phyloP scores from a whole-genome alignment of 1,284 basidiomycete species.

The Pseudozyma tsukubaensis region DNA sequence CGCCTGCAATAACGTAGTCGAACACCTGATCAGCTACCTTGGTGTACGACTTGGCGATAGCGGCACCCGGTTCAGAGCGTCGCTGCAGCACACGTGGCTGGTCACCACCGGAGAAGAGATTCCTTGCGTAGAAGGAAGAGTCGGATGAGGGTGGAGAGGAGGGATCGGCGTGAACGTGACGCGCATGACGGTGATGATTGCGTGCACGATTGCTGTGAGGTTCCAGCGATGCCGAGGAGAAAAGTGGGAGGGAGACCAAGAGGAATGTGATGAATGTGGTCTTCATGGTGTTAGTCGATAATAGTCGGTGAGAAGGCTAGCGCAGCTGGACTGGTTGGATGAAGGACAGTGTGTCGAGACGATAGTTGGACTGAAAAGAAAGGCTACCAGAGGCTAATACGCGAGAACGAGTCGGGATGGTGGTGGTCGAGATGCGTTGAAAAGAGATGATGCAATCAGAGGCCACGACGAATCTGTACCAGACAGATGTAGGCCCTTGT shows the following conservation, averaged over 20 bases:
- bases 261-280: slow-evolving; percentile 34
- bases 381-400: slow-evolving; percentile 30
- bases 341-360: background rate
- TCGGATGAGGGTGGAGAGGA: slow-evolving; percentile 4
- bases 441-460: slow-evolving; percentile 19
- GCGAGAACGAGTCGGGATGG: slow-evolving; percentile 3
- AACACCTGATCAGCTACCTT: slow-evolving; percentile 33
- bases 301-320: no score
- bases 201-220: slow-evolving; percentile 5
- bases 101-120: slow-evolving; percentile 12
- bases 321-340: background rate
- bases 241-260: slow-evolving; percentile 29
- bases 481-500: slow-evolving; percentile 44
- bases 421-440: background rate
- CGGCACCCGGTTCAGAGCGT: slow-evolving; percentile 26
- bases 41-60: slow-evolving; percentile 41
- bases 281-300: slow-evolving; percentile 21
- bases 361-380: slow-evolving; percentile 10
- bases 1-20: slow-evolving; percentile 90
- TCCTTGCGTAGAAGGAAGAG: slow-evolving; percentile 14
- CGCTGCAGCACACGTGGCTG: slow-evolving; percentile 9
- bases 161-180: slow-evolving; percentile 19
- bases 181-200: slow-evolving; percentile 22
- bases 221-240: slow-evolving; percentile 36
- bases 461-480: slow-evolving; percentile 34